phyloP scores from a whole-genome alignment of 148 eudicot species.

The Chenopodium berlandieri region DNA sequence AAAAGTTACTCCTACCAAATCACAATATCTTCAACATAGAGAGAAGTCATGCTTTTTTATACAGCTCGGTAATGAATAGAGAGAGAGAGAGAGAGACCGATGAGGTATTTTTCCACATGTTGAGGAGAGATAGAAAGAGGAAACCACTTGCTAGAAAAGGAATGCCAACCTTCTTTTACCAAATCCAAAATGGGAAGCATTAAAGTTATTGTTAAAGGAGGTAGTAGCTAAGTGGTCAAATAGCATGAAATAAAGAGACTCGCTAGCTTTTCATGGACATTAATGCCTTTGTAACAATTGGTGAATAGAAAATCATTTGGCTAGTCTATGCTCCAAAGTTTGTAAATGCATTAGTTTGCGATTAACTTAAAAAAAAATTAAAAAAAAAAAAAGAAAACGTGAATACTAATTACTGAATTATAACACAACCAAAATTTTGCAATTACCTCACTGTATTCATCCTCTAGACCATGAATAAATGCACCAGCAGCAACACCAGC shows the following conservation, averaged over 20 bases:
- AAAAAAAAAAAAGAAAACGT: too few relatives aligned
- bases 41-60: not conserved
- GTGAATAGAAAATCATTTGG: not conserved
- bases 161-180: not conserved
- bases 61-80: not conserved
- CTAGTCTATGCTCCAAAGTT: not conserved
- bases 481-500: constrained; percentile 64
- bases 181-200: not conserved
- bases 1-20: not conserved
- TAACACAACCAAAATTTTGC: constrained; percentile 10
- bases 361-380: too few relatives aligned
- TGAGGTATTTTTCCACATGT: not conserved
- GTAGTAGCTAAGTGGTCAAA: not conserved
- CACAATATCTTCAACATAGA: not conserved
- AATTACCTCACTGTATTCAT: constrained; percentile 76
- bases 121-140: not conserved
- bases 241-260: not conserved
- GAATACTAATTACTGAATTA: not conserved
- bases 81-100: not conserved
- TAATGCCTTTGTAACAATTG: not conserved
- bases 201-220: not conserved
- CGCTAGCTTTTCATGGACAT: not conserved
- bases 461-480: constrained; percentile 91
- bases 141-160: not conserved
- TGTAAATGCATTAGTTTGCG: not conserved